Conservation (phyloP, 306 rosid genomes). For the Phaseolus lunatus region DNA sequence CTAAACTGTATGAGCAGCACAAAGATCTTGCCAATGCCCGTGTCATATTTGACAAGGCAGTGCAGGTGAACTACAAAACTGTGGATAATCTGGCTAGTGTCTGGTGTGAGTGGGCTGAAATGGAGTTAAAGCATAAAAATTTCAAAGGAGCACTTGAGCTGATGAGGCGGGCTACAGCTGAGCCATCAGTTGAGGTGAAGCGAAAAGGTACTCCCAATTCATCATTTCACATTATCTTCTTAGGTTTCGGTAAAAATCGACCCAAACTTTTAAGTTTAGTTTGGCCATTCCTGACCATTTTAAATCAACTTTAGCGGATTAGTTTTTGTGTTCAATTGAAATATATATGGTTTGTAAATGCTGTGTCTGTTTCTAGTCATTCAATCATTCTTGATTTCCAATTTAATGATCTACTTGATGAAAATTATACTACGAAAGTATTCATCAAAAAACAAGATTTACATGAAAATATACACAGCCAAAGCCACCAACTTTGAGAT, state of each 20-base stretch:
- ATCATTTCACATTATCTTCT: slow-evolving; percentile 18
- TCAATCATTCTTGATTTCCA: background rate
- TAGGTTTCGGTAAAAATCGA: background rate
- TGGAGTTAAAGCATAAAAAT: slow-evolving; percentile 80
- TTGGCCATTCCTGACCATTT: background rate
- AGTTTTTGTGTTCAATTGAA: background rate
- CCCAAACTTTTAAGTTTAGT: background rate
- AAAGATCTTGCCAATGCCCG: slow-evolving; percentile 86
- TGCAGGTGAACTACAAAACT: slow-evolving; percentile 88
- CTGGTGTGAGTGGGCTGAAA: slow-evolving; percentile 99
- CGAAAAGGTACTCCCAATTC: slow-evolving; percentile 70
- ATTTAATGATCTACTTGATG: slow-evolving; percentile 10
- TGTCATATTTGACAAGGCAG: slow-evolving; percentile 94
- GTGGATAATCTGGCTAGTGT: slow-evolving; percentile 91
- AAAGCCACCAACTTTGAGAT: slow-evolving; percentile 60
- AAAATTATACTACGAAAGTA: slow-evolving; percentile 20
- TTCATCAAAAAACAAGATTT: slow-evolving; percentile 8
- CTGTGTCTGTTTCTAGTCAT: background rate
- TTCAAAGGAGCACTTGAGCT: slow-evolving; percentile 81
- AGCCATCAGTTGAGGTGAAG: slow-evolving; percentile 95
- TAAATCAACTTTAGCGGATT: background rate
- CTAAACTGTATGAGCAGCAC: slow-evolving; percentile 81
- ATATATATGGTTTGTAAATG: background rate
- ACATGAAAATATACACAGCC: slow-evolving; percentile 47
- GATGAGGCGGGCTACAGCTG: slow-evolving; percentile 97